phyloP scores from a whole-genome alignment of 805 yeast species.

The Ogataea chonburiensis region DNA sequence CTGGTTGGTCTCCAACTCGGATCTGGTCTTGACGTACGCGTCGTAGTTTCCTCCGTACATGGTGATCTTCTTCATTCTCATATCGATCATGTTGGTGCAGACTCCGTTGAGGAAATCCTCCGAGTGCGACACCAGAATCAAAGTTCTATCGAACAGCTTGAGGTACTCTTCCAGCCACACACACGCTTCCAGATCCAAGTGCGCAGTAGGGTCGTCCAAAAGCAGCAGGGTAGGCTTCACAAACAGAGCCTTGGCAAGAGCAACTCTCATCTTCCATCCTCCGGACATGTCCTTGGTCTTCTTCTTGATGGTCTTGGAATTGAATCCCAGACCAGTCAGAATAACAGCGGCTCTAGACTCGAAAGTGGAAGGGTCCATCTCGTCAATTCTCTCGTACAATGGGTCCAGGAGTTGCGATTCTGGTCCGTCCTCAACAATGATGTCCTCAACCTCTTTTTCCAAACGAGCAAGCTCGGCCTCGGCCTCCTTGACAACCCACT shows the following conservation, averaged over 20 bases:
- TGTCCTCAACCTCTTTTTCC: slow-evolving; percentile 87
- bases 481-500: slow-evolving; percentile 96
- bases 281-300: slow-evolving; percentile 99
- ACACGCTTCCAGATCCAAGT: slow-evolving; percentile 98
- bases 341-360: slow-evolving; percentile 96
- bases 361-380: slow-evolving; percentile 93
- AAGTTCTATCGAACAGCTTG: slow-evolving; percentile 88
- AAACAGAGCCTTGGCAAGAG: slow-evolving; percentile 94
- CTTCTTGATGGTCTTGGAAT: slow-evolving; percentile 79
- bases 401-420: slow-evolving; percentile 84
- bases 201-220: slow-evolving; percentile 99
- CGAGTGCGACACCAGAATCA: slow-evolving; percentile 94
- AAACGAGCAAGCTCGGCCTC: slow-evolving; percentile 86
- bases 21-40: slow-evolving; percentile 90
- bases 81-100: slow-evolving; percentile 96
- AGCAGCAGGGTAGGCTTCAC: slow-evolving; percentile 94
- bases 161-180: slow-evolving; percentile 99
- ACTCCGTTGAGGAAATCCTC: slow-evolving; percentile 99
- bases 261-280: slow-evolving; percentile 99
- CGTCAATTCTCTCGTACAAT: slow-evolving; percentile 92
- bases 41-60: slow-evolving; percentile 98
- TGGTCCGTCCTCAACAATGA: slow-evolving; percentile 89
- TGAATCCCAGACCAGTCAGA: slow-evolving; percentile 96
- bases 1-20: slow-evolving; percentile 93
- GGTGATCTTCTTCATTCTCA: slow-evolving; percentile 76